These are phyloP conservation scores for Diaporthe nobilis DNA, from an alignment of 2,329 filamentous ascomycete species.

Conservation along the genomic window DNA sequence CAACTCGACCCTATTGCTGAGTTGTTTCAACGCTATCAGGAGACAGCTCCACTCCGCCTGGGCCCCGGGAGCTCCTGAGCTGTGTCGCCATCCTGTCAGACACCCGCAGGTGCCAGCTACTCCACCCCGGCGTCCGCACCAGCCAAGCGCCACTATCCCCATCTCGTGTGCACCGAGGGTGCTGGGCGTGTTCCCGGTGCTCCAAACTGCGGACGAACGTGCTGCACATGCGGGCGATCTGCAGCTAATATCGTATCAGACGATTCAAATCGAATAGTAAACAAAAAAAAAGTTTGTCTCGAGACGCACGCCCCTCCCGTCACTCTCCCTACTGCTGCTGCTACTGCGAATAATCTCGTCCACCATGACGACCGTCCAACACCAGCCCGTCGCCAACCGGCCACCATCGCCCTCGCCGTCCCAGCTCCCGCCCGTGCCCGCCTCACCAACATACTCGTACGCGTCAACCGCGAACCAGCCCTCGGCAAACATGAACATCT, in stretches of 20 bases:
- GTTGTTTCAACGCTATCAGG: slow-evolving; percentile 31
- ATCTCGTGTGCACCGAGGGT: slow-evolving; percentile 13
- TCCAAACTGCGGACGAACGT: slow-evolving; percentile 21
- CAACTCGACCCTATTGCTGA: slow-evolving; percentile 20
- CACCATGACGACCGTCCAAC: slow-evolving; percentile 36
- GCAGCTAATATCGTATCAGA: slow-evolving; percentile 28
- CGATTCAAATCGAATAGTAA: slow-evolving; percentile 24
- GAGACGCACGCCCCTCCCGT: slow-evolving; percentile 49
- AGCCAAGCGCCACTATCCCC: slow-evolving; percentile 29
- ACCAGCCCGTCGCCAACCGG: slow-evolving; percentile 26
- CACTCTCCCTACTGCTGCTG: background rate
- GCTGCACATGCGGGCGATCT: slow-evolving; percentile 29
- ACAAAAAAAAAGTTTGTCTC: slow-evolving; percentile 37
- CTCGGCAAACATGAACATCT: slow-evolving; percentile 54
- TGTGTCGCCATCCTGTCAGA: slow-evolving; percentile 31
- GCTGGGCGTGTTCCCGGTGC: background rate
- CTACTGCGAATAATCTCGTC: slow-evolving; percentile 8
- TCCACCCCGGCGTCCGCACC: slow-evolving; percentile 13
- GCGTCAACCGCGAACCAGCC: slow-evolving; percentile 71
- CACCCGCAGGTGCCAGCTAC: slow-evolving; percentile 17
- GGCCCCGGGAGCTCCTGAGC: slow-evolving; percentile 24
- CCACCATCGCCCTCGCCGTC: slow-evolving; percentile 66
- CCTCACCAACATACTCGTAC: slow-evolving; percentile 75
- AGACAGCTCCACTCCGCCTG: slow-evolving; percentile 20
- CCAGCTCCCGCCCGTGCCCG: slow-evolving; percentile 72